These are phyloP conservation scores for Curvularia hawaiiensis DNA, from an alignment of 2,329 filamentous ascomycete species.

Conservation along the genomic window DNA sequence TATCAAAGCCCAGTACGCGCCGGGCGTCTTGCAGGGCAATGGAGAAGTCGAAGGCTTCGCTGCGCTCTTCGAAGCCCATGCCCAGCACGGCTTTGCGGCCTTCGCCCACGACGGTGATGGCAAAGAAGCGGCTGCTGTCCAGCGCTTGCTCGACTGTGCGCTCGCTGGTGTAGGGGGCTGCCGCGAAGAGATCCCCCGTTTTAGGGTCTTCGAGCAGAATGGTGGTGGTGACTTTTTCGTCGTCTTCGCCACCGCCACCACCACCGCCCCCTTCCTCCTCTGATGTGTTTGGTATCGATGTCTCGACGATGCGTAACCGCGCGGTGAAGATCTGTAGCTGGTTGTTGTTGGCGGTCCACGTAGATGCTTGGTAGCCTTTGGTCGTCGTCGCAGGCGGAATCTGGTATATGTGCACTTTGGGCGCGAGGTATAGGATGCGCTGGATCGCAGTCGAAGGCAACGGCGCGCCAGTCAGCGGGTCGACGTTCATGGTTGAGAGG, in stretches of 20 bases:
- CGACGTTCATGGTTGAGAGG: slow-evolving; percentile 61
- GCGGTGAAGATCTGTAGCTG: slow-evolving; percentile 83
- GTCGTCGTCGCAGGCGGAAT: slow-evolving; percentile 80
- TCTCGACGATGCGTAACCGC: slow-evolving; percentile 79
- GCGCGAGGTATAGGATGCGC: slow-evolving; percentile 78
- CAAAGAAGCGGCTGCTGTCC: slow-evolving; percentile 85
- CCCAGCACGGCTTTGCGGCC: slow-evolving; percentile 79
- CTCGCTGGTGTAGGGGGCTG: slow-evolving; percentile 72
- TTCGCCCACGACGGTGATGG: slow-evolving; percentile 77
- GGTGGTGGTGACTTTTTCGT: slow-evolving; percentile 70
- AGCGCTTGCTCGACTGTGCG: slow-evolving; percentile 75
- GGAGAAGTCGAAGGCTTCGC: slow-evolving; percentile 84
- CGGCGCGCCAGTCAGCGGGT: slow-evolving; percentile 72
- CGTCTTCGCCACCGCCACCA: slow-evolving; percentile 40
- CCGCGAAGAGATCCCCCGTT: slow-evolving; percentile 79
- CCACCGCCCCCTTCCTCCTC: neutral
- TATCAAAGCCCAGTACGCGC: slow-evolving; percentile 68
- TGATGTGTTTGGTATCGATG: slow-evolving; percentile 55
- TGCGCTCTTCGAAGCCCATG: slow-evolving; percentile 85
- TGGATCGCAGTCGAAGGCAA: slow-evolving; percentile 80
- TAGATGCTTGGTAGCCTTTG: slow-evolving; percentile 76
- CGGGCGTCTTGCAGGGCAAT: slow-evolving; percentile 80
- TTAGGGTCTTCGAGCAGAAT: slow-evolving; percentile 78
- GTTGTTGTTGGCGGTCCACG: slow-evolving; percentile 73
- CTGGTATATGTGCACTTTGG: slow-evolving; percentile 81